Percentiles rank a stretch among this genome's conserved stretches.
phyloP scores from a whole-genome alignment of 2,329 filamentous ascomycete species.

The Fusarium subtropicale region DNA sequence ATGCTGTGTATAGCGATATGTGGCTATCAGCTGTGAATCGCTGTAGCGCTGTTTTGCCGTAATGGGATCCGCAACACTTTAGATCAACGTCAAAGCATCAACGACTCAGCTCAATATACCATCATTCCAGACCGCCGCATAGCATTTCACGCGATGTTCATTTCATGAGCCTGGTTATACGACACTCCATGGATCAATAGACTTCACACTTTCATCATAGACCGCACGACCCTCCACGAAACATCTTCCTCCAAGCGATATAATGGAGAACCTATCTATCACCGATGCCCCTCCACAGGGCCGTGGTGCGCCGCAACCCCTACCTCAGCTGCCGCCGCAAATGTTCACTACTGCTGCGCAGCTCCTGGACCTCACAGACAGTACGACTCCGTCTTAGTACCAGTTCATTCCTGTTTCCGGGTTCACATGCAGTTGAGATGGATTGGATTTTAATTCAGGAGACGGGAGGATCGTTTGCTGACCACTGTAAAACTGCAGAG shows the following conservation, averaged over 20 bases:
- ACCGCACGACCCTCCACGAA: constrained; percentile 7
- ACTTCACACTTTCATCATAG: constrained; percentile 16
- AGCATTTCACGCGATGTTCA: constrained; percentile 40
- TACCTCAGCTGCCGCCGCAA: constrained; percentile 82
- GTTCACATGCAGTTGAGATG: constrained; percentile 7
- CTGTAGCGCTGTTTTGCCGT: constrained; percentile 39
- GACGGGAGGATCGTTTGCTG: constrained; percentile 43
- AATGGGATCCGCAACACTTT: constrained; percentile 35
- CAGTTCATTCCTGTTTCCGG: constrained; percentile 20
- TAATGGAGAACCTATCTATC: constrained; percentile 67
- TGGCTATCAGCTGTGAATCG: constrained; percentile 35
- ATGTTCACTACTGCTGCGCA: constrained; percentile 99
- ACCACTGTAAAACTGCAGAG: constrained; percentile 67
- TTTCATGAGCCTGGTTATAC: constrained; percentile 37
- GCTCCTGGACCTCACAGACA: constrained; percentile 95
- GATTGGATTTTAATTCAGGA: constrained; percentile 7
- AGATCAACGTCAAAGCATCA: constrained; percentile 42
- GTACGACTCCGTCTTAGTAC: constrained; percentile 66
- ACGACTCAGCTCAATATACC: constrained; percentile 37
- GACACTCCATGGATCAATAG: constrained; percentile 41
- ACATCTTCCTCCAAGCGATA: constrained; percentile 39
- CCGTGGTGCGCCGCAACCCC: constrained; percentile 58
- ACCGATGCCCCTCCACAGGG: constrained; percentile 60
- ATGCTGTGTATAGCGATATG: constrained; percentile 27
- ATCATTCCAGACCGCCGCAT: constrained; percentile 31